Percentiles rank a stretch among this genome's conserved stretches.
Evolutionary conservation across 1,139 yeast genomes (phyloP).

Genomic region (Debaryomycetaceae sp.): DNA sequence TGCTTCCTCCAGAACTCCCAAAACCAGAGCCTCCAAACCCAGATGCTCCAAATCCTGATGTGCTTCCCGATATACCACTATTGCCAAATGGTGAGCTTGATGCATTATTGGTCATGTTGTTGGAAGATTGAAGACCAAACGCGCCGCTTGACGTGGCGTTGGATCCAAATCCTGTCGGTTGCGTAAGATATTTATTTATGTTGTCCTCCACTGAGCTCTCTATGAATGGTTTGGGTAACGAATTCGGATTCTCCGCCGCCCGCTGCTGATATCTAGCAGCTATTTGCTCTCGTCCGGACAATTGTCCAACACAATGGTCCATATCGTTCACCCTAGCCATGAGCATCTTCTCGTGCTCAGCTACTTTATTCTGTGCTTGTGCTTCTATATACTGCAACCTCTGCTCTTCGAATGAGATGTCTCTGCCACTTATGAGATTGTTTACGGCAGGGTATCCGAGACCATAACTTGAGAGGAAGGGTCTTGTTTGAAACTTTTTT

Average conservation of each 20-base stretch:
- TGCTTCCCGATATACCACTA: neutral
- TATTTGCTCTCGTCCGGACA: conserved; percentile 38
- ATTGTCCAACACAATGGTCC: conserved; percentile 36
- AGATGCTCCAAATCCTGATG: neutral
- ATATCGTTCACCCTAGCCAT: conserved; percentile 44
- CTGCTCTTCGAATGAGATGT: conserved; percentile 55
- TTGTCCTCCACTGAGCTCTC: conserved; percentile 27
- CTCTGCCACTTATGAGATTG: conserved; percentile 48
- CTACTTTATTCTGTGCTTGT: conserved; percentile 26
- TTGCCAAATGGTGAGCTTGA: neutral
- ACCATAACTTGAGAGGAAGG: conserved; percentile 25
- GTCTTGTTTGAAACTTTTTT: conserved; percentile 11
- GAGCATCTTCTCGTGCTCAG: conserved; percentile 38
- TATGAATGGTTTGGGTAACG: conserved; percentile 35
- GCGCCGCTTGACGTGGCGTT: neutral
- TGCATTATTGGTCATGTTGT: neutral
- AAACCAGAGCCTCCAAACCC: conserved; percentile 5
- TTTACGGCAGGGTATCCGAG: conserved; percentile 23
- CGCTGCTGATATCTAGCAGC: conserved; percentile 59
- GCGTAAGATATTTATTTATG: conserved; percentile 11
- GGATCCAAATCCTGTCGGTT: conserved; percentile 1
- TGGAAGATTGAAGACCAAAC: neutral
- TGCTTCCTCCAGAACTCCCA: conserved; percentile 1
- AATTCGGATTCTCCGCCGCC: conserved; percentile 32
- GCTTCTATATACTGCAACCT: conserved; percentile 49